phyloP scores from a whole-genome alignment of 495 filamentous ascomycete species.

The Talaromyces liani region DNA sequence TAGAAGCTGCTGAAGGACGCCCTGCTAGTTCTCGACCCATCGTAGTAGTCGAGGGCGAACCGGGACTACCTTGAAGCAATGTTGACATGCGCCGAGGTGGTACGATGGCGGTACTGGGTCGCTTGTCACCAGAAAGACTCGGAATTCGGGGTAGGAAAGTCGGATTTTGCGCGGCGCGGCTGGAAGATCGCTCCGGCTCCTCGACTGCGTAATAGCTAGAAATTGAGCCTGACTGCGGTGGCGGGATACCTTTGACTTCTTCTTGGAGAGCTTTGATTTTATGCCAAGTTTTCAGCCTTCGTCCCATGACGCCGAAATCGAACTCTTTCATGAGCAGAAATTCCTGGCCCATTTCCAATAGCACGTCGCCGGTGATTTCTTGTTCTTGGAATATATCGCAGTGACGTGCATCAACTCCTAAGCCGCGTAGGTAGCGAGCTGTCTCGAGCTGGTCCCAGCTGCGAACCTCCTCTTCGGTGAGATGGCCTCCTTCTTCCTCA shows the following conservation, averaged over 20 bases:
- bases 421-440: constrained; percentile 72
- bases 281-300: constrained; percentile 88
- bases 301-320: constrained; percentile 84
- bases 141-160: constrained; percentile 56
- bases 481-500: constrained; percentile 52
- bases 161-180: constrained; percentile 29
- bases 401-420: constrained; percentile 73
- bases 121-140: constrained; percentile 39
- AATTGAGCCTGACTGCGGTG: constrained; percentile 20
- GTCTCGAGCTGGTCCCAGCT: constrained; percentile 73
- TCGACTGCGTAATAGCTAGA: constrained; percentile 28
- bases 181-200: constrained; percentile 28
- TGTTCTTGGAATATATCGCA: constrained; percentile 93
- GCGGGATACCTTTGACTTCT: constrained; percentile 51
- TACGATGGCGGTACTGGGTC: constrained; percentile 4
- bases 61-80: constrained; percentile 7
- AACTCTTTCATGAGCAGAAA: constrained; percentile 92
- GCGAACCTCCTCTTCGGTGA: constrained; percentile 58
- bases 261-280: constrained; percentile 85
- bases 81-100: constrained; percentile 9
- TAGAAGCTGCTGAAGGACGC: constrained; percentile 71
- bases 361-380: constrained; percentile 89
- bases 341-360: constrained; percentile 90
- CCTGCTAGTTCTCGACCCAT: constrained; percentile 49
- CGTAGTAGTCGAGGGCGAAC: constrained; percentile 33